Evolutionary conservation across 306 rosid genomes (phyloP).

Genomic region (Carpinus fangiana): DNA sequence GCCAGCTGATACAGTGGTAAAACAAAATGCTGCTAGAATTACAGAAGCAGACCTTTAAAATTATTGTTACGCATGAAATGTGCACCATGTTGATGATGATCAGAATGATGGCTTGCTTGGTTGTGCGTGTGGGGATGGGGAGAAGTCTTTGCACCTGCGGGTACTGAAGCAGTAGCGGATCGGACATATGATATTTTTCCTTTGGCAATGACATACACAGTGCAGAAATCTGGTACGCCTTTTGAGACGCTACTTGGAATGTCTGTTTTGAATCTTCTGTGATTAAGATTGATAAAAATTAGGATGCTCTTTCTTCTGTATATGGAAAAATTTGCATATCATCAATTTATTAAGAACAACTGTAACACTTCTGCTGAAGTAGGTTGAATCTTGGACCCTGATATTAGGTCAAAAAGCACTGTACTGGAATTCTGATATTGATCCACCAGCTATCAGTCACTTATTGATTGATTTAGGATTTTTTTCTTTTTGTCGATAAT

Average conservation of each 20-base stretch:
- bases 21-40: slow-evolving; percentile 2
- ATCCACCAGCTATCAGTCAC: too few relatives aligned
- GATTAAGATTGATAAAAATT: slow-evolving; percentile 1
- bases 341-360: background rate
- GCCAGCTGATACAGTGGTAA: background rate
- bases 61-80: slow-evolving; percentile 21
- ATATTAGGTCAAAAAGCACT: background rate
- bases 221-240: slow-evolving; percentile 73
- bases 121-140: slow-evolving; percentile 16
- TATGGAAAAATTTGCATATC: background rate
- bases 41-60: slow-evolving; percentile 30
- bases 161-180: slow-evolving; percentile 41
- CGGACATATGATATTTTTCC: slow-evolving; percentile 64
- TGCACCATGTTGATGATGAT: background rate
- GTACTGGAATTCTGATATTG: background rate
- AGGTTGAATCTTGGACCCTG: background rate
- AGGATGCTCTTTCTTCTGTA: slow-evolving; percentile 9
- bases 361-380: too few relatives aligned
- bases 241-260: slow-evolving; percentile 57
- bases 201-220: slow-evolving; percentile 67
- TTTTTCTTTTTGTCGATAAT: too few relatives aligned
- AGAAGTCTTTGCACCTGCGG: slow-evolving; percentile 36
- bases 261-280: slow-evolving; percentile 75
- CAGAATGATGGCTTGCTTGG: slow-evolving; percentile 17
- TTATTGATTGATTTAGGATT: too few relatives aligned